Evolutionary conservation across 2,329 filamentous ascomycete genomes (phyloP).

Genomic region (Claviceps maximensis): DNA sequence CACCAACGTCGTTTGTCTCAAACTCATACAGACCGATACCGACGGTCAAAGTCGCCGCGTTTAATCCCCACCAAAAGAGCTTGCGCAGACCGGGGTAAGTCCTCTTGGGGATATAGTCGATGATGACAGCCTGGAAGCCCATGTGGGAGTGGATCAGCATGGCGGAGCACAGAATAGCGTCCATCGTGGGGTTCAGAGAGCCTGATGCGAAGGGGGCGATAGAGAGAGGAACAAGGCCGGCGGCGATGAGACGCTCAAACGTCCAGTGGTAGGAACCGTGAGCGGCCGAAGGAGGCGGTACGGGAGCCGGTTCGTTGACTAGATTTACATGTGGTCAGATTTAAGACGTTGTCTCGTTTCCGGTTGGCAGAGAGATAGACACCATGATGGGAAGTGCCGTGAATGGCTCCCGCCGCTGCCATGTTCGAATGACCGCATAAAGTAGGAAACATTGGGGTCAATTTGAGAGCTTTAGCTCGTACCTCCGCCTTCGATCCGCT

Average conservation of each 20-base stretch:
- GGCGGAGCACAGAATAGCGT: slow-evolving; percentile 71
- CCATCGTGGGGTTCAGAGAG: slow-evolving; percentile 76
- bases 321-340: slow-evolving; percentile 6
- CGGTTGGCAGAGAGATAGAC: not conserved
- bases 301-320: slow-evolving; percentile 77
- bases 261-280: slow-evolving; percentile 99
- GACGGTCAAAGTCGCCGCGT: slow-evolving; percentile 63
- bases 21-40: slow-evolving; percentile 93
- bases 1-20: slow-evolving; percentile 93
- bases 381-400: not conserved
- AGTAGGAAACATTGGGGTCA: not conserved
- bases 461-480: slow-evolving; percentile 20
- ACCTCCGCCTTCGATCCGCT: slow-evolving; percentile 65
- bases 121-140: slow-evolving; percentile 80
- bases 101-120: slow-evolving; percentile 76
- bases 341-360: not conserved
- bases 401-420: too few species aligned
- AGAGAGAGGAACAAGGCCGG: slow-evolving; percentile 71
- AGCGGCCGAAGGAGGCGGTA: slow-evolving; percentile 58
- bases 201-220: slow-evolving; percentile 86
- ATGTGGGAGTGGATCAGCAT: slow-evolving; percentile 90
- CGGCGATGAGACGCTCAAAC: slow-evolving; percentile 77
- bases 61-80: slow-evolving; percentile 64
- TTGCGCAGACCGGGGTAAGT: slow-evolving; percentile 55
- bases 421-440: not conserved